Base-by-base conservation (phyloP, 441 rosid species). In the Aquilaria agallochum region DNA sequence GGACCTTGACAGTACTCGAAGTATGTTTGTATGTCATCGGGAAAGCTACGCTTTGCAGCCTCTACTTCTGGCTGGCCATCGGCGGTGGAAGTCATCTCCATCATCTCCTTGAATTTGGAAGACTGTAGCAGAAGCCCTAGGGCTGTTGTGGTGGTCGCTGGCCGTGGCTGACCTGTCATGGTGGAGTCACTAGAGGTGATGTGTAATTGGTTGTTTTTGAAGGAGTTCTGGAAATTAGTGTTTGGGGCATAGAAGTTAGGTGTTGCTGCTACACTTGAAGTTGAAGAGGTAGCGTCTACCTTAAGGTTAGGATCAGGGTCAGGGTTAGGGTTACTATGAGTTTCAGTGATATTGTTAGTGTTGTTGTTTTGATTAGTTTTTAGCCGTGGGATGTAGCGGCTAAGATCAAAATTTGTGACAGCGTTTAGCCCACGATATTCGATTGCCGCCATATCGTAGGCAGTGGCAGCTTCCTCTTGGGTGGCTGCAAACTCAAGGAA, bases 371-470 rank as follows among this genome's bases (percentile, higher is more conserved):
- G 69, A 13, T 72, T 66, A 32, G 95, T 82, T 58, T 79, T 72
- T 5, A 71, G 71, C 77, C 80, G 75, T 67, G 76, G 77, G 70
- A 79, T 56, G 66, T 85, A 85, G 49, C 79, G 84, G 51, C 85
- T 83, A 52, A 86, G 81, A 54, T 82, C 85, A 11, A 86, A 86
- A 65, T 86, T 86, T 11, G 92, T 86, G 30, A 86, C 84, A 1
- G 89, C 89, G 48, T 86, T 83, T 31, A 82, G 67, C 56, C 89
- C 93, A 15, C 88, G 86, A 58, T 82, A 74, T 59, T 86, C 89
- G 8, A 86, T 81, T 2, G 92, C 92, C 0, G 92, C 92, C 85
- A 74, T 83, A 64, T 82, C 92, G 46, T 86, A 86, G 3, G 89
- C 89, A 0, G 79, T 73, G 64, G 85, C 87, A 31, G 87, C 92